Evolutionary conservation across 371 early-diverging fungal species (phyloP), one percentile per base, ranked within the genome.

Genomic region (Mortierella sp.): DNA sequence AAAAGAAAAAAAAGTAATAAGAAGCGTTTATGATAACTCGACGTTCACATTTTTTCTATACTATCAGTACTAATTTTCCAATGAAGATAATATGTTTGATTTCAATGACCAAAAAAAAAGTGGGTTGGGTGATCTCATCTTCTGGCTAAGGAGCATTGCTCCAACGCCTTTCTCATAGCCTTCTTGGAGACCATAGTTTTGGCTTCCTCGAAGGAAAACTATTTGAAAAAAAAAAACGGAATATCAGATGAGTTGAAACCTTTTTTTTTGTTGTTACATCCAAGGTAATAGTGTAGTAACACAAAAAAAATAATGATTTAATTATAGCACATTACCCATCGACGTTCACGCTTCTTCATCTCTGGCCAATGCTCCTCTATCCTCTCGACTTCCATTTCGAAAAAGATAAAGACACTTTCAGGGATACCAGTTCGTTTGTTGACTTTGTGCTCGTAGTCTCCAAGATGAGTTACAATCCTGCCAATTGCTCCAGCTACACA

Each of bases 131-230:
- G n/a, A 0, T 26, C 9, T 61, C 26, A 69, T 45, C 66, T 43
- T 13, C 58, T 22, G 2, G 80, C 83, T 57, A 87, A 67, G 9
- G 86, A 85, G 26, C 87, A 86, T 35, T 68, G 76, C 12, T 86
- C 83, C 61, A 90, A 53, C 12, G 88, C 89, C 64, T 86, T 72
- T 57, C 83, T 86, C 87, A 89, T 86, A 55, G 85, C 85, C 28
- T 89, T 88, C 68, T 89, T 89, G 29, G 83, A 84, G 5, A 76
- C 71, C 5, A 85, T 56, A 15, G 73, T 31, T 57, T 85, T 77
- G 10, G 91, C 91, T 56, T 90, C 89, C 34, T 89, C 87, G 60
- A 78, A 88, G 12, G 87, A 75, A 66, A 87, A 89, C 90, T 90
- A 82, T 45, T 28, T 9, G 42, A 57, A 37, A n/a, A 59, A 37